These are phyloP conservation scores for Botryotinia convoluta DNA, from an alignment of 2,329 filamentous ascomycete species.

Conservation along the genomic window DNA sequence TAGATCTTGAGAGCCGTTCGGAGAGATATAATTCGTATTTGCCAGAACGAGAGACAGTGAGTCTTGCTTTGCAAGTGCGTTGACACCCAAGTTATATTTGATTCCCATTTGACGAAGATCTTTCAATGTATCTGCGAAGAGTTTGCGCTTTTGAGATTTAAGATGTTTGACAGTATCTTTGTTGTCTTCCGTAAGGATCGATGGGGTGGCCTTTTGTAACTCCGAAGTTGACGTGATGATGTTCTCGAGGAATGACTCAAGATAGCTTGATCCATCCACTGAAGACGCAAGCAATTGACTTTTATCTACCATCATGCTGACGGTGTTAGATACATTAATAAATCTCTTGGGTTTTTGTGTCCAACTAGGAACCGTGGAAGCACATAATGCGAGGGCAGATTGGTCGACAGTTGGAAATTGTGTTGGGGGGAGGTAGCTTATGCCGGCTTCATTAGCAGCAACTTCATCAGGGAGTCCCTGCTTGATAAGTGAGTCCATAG, in stretches of 20 bases:
- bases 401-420: slow-evolving; percentile 31
- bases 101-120: slow-evolving; percentile 86
- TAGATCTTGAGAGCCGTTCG: slow-evolving; percentile 24
- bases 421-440: slow-evolving; percentile 13
- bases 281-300: slow-evolving; percentile 51
- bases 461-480: slow-evolving; percentile 54
- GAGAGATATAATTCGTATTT: slow-evolving; percentile 45
- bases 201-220: slow-evolving; percentile 80
- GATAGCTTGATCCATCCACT: slow-evolving; percentile 55
- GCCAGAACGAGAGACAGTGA: slow-evolving; percentile 70
- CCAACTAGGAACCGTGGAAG: slow-evolving; percentile 41
- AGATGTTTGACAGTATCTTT: slow-evolving; percentile 81
- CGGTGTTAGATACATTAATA: slow-evolving; percentile 65
- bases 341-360: slow-evolving; percentile 59
- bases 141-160: slow-evolving; percentile 83
- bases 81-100: slow-evolving; percentile 73
- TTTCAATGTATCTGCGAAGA: slow-evolving; percentile 86
- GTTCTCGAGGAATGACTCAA: slow-evolving; percentile 67
- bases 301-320: slow-evolving; percentile 70
- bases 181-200: slow-evolving; percentile 80
- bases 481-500: slow-evolving; percentile 64
- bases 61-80: slow-evolving; percentile 69
- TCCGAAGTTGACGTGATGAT: slow-evolving; percentile 67
- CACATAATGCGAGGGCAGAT: slow-evolving; percentile 33
- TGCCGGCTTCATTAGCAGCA: slow-evolving; percentile 1